Percentiles rank a stretch among this genome's conserved stretches.
phyloP scores from a whole-genome alignment of 129 eudicot species.

The Arctium lappa region DNA sequence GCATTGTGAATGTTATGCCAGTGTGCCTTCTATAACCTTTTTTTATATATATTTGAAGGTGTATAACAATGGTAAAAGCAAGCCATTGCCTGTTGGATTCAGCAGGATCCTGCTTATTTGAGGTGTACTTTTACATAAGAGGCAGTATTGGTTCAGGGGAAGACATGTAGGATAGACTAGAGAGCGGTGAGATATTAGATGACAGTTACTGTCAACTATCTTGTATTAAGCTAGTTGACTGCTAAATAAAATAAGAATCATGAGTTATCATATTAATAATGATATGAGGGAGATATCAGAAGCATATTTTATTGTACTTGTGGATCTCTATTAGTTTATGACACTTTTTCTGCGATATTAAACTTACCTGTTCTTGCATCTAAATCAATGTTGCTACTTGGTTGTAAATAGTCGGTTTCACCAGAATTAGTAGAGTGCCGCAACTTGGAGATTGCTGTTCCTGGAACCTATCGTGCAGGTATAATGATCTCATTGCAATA shows the following conservation, averaged over 20 bases:
- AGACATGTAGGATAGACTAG: no score
- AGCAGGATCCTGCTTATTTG: no score
- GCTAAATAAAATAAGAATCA: neutral
- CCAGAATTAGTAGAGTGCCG: conserved; percentile 87
- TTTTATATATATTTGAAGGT: no score
- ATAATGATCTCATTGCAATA: conserved; percentile 6
- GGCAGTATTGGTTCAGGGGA: no score
- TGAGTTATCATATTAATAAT: neutral
- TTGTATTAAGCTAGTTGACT: neutral
- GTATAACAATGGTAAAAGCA: no score
- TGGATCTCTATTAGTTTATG: neutral
- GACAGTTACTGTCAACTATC: neutral
- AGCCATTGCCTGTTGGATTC: no score
- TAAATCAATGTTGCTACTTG: conserved; percentile 13
- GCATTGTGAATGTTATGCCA: no score
- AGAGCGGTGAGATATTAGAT: no score
- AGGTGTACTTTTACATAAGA: no score
- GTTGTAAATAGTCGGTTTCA: conserved; percentile 68
- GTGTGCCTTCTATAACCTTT: no score
- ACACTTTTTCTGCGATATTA: neutral
- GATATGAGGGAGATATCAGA: neutral
- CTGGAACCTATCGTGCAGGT: conserved; percentile 98
- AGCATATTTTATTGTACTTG: neutral
- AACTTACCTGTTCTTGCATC: conserved; percentile 9
- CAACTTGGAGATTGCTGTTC: conserved; percentile 88